phyloP scores from a whole-genome alignment of 345 rosid genomes.

The Acer saccharum region DNA sequence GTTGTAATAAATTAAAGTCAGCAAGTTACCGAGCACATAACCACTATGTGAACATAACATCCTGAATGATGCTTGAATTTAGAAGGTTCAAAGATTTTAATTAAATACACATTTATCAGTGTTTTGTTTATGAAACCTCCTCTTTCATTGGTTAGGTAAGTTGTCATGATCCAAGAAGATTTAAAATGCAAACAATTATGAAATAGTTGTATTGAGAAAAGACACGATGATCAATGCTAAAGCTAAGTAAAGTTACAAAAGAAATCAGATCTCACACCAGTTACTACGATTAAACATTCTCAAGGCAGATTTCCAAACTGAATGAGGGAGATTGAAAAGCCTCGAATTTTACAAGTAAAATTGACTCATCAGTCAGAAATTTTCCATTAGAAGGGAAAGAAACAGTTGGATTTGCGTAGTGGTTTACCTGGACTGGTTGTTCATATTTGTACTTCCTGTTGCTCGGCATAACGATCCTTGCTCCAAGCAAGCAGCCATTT shows the following conservation, averaged over 20 bases:
- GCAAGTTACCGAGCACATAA: background rate
- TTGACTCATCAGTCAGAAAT: background rate
- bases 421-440: slow-evolving; percentile 73
- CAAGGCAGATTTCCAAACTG: background rate
- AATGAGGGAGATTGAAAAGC: background rate
- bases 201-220: background rate
- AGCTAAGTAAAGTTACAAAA: too few relatives aligned
- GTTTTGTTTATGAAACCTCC: background rate
- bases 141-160: background rate
- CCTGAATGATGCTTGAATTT: background rate
- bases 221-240: background rate
- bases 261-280: slow-evolving; percentile 4
- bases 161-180: background rate
- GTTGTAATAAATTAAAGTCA: background rate
- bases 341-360: slow-evolving; percentile 1
- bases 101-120: background rate
- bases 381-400: slow-evolving; percentile 6
- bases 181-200: background rate
- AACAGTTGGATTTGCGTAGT: slow-evolving; percentile 13
- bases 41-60: slow-evolving; percentile 3
- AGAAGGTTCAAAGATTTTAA: slow-evolving; percentile 10
- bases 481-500: slow-evolving; percentile 81
- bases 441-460: slow-evolving; percentile 89
- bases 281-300: background rate
- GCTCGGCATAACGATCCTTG: slow-evolving; percentile 82